Conservation (phyloP, 1,284 basidiomycete species). For the Leccinum griseonigrum region DNA sequence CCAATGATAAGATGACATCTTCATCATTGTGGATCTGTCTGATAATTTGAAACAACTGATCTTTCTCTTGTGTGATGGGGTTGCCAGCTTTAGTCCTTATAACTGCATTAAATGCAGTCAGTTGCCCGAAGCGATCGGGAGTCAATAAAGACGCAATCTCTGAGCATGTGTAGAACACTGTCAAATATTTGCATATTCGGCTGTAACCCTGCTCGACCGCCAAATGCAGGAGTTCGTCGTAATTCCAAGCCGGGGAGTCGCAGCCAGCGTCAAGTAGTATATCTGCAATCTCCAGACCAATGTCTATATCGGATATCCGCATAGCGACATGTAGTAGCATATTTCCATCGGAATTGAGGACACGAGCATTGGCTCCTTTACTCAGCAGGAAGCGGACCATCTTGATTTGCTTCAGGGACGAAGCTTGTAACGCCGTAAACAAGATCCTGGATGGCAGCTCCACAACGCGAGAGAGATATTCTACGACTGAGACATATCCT, state of each 20-base stretch:
- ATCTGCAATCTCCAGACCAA: background rate
- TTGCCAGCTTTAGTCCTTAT: background rate
- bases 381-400: background rate
- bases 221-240: background rate
- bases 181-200: background rate
- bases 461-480: background rate
- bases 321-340: background rate
- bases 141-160: background rate
- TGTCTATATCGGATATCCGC: background rate
- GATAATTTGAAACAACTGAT: background rate
- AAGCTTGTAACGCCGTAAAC: background rate
- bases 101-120: background rate
- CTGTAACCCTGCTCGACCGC: background rate
- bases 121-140: background rate
- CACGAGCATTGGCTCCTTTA: background rate
- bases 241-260: background rate
- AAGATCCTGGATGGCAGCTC: slow-evolving; percentile 1
- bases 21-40: background rate
- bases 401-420: background rate
- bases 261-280: background rate
- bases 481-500: background rate
- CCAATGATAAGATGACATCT: background rate
- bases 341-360: background rate
- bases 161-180: background rate
- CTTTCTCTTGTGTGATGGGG: background rate